These are phyloP conservation scores for Lachnellula suecica DNA, from an alignment of 2,329 filamentous ascomycete genomes.

Conservation along the genomic window DNA sequence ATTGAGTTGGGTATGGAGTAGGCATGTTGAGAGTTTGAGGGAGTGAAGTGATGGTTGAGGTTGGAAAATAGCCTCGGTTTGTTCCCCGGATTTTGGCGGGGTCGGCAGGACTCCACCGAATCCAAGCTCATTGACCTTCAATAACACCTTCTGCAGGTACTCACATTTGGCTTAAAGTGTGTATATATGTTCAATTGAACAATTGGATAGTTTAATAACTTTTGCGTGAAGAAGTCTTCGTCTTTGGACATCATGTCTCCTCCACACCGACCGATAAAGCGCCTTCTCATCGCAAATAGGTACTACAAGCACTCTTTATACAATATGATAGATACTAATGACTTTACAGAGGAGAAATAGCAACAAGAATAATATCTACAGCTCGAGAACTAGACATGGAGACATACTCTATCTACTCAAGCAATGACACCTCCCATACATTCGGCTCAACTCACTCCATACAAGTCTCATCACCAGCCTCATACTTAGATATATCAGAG, in stretches of 20 bases:
- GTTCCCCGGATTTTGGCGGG: constrained; percentile 3
- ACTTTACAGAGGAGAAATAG: constrained; percentile 59
- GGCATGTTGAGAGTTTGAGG: too few relatives aligned
- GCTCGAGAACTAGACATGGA: constrained; percentile 58
- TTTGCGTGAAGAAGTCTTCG: background rate
- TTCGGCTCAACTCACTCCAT: constrained; percentile 50
- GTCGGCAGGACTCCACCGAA: background rate
- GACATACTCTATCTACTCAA: constrained; percentile 55
- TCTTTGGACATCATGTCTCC: background rate
- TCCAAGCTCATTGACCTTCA: background rate
- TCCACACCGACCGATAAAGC: constrained; percentile 39
- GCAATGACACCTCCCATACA: constrained; percentile 54
- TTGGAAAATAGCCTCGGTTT: constrained; percentile 3
- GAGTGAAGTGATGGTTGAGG: background rate
- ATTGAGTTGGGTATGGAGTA: too few relatives aligned
- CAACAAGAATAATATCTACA: constrained; percentile 57
- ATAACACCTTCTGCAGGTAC: background rate
- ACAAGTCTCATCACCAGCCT: constrained; percentile 46
- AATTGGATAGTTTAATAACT: too few relatives aligned
- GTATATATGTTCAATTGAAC: background rate
- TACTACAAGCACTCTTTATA: constrained; percentile 31
- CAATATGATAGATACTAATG: background rate
- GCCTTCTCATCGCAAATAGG: constrained; percentile 55
- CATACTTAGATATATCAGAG: constrained; percentile 51
- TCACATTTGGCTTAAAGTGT: background rate